These are phyloP conservation scores for Colletotrichum sp. DNA, from an alignment of 2,329 filamentous ascomycete genomes.

Conservation along the genomic window DNA sequence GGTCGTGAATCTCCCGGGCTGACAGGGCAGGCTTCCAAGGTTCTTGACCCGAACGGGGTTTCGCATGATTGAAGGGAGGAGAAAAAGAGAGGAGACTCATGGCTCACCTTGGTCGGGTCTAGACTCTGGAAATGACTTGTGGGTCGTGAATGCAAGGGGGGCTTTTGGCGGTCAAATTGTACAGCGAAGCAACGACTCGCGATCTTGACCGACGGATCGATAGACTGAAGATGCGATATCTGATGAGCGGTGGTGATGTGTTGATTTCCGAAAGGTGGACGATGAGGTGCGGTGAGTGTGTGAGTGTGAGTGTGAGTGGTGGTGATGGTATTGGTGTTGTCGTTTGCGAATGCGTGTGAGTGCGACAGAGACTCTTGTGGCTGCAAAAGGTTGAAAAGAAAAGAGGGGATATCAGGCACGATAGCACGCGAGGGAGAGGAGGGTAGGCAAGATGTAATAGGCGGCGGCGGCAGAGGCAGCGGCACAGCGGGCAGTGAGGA, in stretches of 20 bases:
- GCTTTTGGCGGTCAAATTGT: slow-evolving; percentile 20
- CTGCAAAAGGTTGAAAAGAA: slow-evolving; percentile 17
- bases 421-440: slow-evolving; percentile 20
- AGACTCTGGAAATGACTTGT: slow-evolving; percentile 23
- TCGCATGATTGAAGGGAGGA: slow-evolving; percentile 23
- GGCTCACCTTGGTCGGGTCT: slow-evolving; percentile 23
- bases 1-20: neutral
- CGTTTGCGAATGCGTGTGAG: neutral
- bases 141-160: slow-evolving; percentile 24
- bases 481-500: neutral
- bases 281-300: neutral
- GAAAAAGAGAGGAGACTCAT: slow-evolving; percentile 18
- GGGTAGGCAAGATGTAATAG: slow-evolving; percentile 20
- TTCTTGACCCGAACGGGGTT: slow-evolving; percentile 1
- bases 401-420: slow-evolving; percentile 21
- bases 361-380: neutral
- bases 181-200: neutral
- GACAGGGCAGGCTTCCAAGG: slow-evolving; percentile 9
- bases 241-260: neutral
- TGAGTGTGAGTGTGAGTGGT: neutral
- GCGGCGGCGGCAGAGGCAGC: slow-evolving; percentile 1
- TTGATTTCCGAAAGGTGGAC: neutral
- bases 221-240: neutral
- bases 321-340: neutral
- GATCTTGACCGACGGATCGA: slow-evolving; percentile 2